Evolutionary conservation across 2,329 filamentous ascomycete genomes (phyloP).

Genomic region (Microcyclospora pomicola): DNA sequence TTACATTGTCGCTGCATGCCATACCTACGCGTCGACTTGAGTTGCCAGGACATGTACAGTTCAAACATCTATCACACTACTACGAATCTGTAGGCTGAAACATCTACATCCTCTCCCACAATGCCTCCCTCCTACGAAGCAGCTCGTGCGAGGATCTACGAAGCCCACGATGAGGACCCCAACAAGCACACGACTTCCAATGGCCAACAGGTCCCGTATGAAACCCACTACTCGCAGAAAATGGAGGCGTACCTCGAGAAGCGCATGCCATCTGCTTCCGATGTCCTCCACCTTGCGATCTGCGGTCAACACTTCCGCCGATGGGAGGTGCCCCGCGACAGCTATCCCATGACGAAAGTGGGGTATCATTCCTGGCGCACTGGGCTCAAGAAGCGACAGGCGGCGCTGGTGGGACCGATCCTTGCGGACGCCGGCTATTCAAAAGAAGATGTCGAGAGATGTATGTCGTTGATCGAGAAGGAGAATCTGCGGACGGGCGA

Average conservation of each 20-base stretch:
- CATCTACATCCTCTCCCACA: too few species aligned
- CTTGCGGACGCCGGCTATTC: conserved; percentile 39
- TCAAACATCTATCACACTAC: too few species aligned
- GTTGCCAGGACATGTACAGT: too few species aligned
- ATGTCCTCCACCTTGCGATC: conserved; percentile 58
- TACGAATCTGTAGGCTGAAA: too few species aligned
- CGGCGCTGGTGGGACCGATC: conserved; percentile 43
- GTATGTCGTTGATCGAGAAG: conserved; percentile 64
- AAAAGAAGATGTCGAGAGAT: conserved; percentile 42
- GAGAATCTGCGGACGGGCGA: conserved; percentile 52
- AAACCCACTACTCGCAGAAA: conserved; percentile 68
- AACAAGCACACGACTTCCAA: conserved; percentile 37
- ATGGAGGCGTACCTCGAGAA: conserved; percentile 61
- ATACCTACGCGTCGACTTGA: too few species aligned
- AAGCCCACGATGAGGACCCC: conserved; percentile 56
- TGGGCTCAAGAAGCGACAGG: conserved; percentile 58
- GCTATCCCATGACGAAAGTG: conserved; percentile 57
- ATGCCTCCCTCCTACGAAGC: conserved; percentile 7
- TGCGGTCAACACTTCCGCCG: conserved; percentile 74
- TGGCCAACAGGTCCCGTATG: conserved; percentile 47
- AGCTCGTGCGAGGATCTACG: conserved; percentile 57
- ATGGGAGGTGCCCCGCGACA: conserved; percentile 67
- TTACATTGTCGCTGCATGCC: too few species aligned
- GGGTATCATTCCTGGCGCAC: conserved; percentile 74
- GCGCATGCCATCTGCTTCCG: conserved; percentile 48